Base-by-base conservation (phyloP, 2,329 filamentous ascomycete species). In the Ambrosiella xylebori region DNA sequence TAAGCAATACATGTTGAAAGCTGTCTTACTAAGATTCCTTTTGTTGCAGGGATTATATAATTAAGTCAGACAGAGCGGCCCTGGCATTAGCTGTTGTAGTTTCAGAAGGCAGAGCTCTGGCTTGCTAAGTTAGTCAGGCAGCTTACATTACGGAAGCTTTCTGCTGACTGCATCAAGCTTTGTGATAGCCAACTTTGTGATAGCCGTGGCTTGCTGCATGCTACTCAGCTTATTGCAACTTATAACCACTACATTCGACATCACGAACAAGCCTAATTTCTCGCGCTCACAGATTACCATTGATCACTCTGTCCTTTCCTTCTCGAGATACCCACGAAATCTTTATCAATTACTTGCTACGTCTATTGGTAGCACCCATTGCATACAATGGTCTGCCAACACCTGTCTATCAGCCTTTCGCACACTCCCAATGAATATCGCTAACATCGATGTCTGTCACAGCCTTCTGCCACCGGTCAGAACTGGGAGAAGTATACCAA, bases 401-500 rank as follows among this genome's bases (percentile, higher is more conserved):
- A 50, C 40, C 19, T 15, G 40, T 38, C 7, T 8, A 15, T 17
- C n/a, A 47, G 13, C 4, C 11, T 47, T 13, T 13, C 3, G 7
- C 2, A 8, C n/a, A 15, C 35, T 8, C 44, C 15, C 44, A 49
- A 15, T 49, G 44, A 17, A 12, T 39, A 36, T 39, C 51, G 51
- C 51, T 53, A 53, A 53, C 35, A 53, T 53, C 27, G 6, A n/a
- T 36, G 7, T 53, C 3, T 3, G 12, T 13, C 13, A n/a, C 49
- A 96, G 90, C 90, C 90, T 79, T 91, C 87, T 76, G 91, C 93
- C 73, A 95, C 86, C 67, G 93, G 93, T 70, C 75, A 79, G 72
- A 88, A 82, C 80, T 98, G 93, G 93, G 93, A 98, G 80, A 97
- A 97, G 77, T 97, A 95, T 79, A 81, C 87, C 76, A 96, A 97